phyloP scores from a whole-genome alignment of 2,329 filamentous ascomycete species.

The Diaporthe sp. region DNA sequence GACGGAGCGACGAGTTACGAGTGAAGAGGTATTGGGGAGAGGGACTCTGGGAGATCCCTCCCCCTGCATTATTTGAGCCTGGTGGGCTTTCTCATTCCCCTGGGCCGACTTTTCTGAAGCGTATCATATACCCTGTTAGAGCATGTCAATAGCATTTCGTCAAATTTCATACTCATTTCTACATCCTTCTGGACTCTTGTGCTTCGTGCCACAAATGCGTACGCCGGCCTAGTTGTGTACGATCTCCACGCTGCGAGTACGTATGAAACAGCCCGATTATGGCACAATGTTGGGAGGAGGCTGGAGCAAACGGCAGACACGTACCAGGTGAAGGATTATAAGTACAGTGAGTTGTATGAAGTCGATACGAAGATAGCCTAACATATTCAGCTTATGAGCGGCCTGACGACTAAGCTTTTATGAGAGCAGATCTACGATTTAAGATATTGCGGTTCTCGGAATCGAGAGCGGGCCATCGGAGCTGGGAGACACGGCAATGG shows the following conservation, averaged over 20 bases:
- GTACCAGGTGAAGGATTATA: neutral
- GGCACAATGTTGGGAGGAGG: neutral
- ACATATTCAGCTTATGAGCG: neutral
- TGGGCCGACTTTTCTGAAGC: neutral
- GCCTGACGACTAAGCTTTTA: neutral
- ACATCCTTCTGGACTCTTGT: neutral
- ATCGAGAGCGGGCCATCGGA: neutral
- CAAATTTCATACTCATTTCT: constrained; percentile 10
- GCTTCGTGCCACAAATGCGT: neutral
- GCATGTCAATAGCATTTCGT: constrained; percentile 26
- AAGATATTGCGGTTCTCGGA: neutral
- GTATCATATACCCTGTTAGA: constrained; percentile 29
- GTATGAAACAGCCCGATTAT: too few relatives aligned
- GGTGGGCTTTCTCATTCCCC: neutral
- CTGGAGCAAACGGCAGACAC: neutral
- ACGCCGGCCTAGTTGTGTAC: neutral
- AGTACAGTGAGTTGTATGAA: neutral
- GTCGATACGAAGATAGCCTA: neutral
- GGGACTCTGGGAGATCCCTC: neutral
- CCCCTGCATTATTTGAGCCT: neutral
- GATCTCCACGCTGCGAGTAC: too few relatives aligned
- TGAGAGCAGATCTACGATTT: too few relatives aligned
- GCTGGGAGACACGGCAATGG: neutral
- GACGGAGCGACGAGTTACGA: neutral
- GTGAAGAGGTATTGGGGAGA: neutral